A percentile compares a stretch with the other conserved stretches of the same genome.
These are phyloP conservation scores for Actinomucor elegans DNA, from an alignment of 371 early-diverging fungal genomes.

Conservation along the genomic window DNA sequence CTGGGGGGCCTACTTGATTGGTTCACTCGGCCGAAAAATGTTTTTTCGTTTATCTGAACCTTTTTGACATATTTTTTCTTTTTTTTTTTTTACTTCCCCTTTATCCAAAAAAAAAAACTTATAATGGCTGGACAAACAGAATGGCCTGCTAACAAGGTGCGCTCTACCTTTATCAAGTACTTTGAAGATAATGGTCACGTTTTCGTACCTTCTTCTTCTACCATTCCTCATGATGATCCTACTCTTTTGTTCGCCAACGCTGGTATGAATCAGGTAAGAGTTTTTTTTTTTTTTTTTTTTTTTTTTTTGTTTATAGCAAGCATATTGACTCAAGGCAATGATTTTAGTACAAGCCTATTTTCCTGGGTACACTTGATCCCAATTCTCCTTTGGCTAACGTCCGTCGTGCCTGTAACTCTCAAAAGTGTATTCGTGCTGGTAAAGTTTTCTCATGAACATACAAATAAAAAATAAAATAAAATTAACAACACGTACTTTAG, in stretches of 20 bases:
- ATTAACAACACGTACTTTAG: constrained; percentile 46
- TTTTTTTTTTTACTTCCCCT: background rate
- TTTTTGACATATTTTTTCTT: no score
- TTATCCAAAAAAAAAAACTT: background rate
- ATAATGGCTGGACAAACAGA: constrained; percentile 15
- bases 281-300: no score
- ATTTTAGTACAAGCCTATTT: constrained; percentile 94
- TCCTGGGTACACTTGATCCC: constrained; percentile 95
- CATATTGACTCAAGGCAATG: background rate
- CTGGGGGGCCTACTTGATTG: no score
- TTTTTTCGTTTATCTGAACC: background rate
- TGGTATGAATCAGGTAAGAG: constrained; percentile 97
- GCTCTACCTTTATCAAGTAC: constrained; percentile 90
- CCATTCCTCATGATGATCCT: constrained; percentile 97
- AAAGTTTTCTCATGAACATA: constrained; percentile 15
- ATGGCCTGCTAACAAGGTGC: constrained; percentile 86
- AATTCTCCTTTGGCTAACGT: constrained; percentile 88
- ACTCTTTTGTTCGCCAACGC: constrained; percentile 99
- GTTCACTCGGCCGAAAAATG: no score
- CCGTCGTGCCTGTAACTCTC: constrained; percentile 93
- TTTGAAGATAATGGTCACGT: constrained; percentile 86
- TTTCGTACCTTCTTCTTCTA: constrained; percentile 88
- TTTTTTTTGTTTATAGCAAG: no score
- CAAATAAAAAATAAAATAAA: no score
- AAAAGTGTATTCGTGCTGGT: constrained; percentile 99